phyloP scores from a whole-genome alignment of 2,329 filamentous ascomycete species.

The Cladophialophora exuberans region DNA sequence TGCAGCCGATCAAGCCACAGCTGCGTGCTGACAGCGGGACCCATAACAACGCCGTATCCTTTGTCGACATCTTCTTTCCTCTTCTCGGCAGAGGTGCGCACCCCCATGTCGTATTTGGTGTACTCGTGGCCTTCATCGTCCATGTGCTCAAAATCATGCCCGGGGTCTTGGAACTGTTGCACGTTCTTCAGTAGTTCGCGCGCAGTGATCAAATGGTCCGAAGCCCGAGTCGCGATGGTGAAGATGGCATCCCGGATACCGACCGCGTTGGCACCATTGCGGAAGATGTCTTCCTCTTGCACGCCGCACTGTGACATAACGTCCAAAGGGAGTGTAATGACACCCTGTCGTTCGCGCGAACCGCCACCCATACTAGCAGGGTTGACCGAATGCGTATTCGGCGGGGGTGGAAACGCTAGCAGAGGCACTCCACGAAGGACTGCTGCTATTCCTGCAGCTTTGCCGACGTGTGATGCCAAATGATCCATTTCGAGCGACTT shows the following conservation, averaged over 20 bases:
- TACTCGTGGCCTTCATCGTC: conserved; percentile 71
- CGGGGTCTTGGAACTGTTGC: conserved; percentile 71
- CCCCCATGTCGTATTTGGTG: conserved; percentile 44
- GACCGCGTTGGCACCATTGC: conserved; percentile 74
- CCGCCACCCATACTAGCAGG: conserved; percentile 47
- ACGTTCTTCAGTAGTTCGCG: conserved; percentile 87
- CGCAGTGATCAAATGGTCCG: conserved; percentile 93
- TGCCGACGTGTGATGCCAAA: conserved; percentile 91
- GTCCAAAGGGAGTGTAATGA: conserved; percentile 82
- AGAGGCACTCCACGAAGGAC: conserved; percentile 85
- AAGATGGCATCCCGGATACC: conserved; percentile 91
- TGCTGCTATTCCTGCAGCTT: conserved; percentile 85
- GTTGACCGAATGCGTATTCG: conserved; percentile 57
- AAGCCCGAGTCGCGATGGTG: conserved; percentile 86
- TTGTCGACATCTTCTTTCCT: conserved; percentile 59
- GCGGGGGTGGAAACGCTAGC: conserved; percentile 74
- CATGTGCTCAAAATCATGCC: conserved; percentile 87
- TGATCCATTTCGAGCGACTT: conserved; percentile 86
- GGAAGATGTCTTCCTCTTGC: conserved; percentile 85
- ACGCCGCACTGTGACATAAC: conserved; percentile 82
- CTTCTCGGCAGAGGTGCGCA: conserved; percentile 25
- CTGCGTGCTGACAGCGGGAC: conserved; percentile 72
- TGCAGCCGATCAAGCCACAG: conserved; percentile 80
- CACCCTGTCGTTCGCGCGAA: conserved; percentile 56
- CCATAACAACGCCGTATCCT: conserved; percentile 70